Base-by-base conservation (phyloP, 108 stramenopile genomes). In the Cylindrotheca fusiformis region DNA sequence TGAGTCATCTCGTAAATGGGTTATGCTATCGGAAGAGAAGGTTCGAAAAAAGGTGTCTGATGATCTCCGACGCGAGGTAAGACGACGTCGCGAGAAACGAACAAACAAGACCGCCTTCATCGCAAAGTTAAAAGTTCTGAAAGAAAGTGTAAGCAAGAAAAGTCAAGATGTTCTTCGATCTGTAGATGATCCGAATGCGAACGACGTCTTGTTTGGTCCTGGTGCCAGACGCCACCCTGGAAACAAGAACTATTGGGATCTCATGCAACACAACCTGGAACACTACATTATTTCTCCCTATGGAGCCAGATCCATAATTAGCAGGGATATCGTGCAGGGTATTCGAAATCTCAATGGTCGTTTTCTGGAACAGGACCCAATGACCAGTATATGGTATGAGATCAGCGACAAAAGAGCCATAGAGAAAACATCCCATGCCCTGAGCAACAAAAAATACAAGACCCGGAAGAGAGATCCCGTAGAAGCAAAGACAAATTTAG, bases 401-500 rank as follows among this genome's bases (percentile, higher is more conserved):
- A 82, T 90, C 25, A 64, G 67, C 23, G 81, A 86, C 54, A 78
- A 75, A 32, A 70, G 77, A 48, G 85, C 89, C 1, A 72, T 78
- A 29, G 81, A 84, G 55, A 90, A 90, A 60, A 87, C 86, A 24
- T 76, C 76, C 2, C 89, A 90, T 63, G 86, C 85, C 12, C 57
- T 90, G 41, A 69, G 86, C 23, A 74, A 74, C 65, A 74, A 65
- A 54, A 74, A 74, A 36, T 74, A 74, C 59, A 74, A 74, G 47
- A 62, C 65, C 4, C 58, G 72, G 23, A 74, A 67, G 58, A 24
- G 65, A 61, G 50, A 67, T 22, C 64, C 64, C 27, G 61, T 57
- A 48, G 71, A 72, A 17, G 55, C 17, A 14, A 48, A 58, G 2
- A 55, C 64, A 19, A 45, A 32, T 20, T 61, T 63, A 18, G 44